These are phyloP conservation scores for Carex pumila DNA, from an alignment of 176 grass and related monocot species.

Conservation along the genomic window DNA sequence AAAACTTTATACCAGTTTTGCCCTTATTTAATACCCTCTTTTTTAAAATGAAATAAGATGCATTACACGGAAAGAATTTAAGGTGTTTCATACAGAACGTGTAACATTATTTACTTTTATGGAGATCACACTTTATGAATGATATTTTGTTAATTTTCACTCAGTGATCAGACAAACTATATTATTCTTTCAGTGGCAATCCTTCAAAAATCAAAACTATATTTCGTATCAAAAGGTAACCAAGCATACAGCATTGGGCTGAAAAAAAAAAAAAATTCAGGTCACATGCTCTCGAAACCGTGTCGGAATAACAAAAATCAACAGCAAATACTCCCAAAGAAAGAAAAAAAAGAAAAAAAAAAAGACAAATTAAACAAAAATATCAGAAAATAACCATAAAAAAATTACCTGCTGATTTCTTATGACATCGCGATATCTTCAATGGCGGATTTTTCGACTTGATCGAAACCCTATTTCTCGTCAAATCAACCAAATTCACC, in stretches of 20 bases:
- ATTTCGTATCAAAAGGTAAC: background rate
- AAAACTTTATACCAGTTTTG: too few species aligned
- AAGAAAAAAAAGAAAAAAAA: background rate
- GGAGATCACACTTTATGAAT: too few species aligned
- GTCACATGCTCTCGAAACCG: background rate
- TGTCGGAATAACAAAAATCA: background rate
- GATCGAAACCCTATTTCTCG: conserved; percentile 15
- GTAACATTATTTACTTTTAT: too few species aligned
- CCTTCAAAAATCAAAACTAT: background rate
- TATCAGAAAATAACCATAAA: background rate
- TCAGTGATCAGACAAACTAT: too few species aligned
- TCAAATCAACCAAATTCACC: conserved; percentile 16
- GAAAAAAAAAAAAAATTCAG: background rate
- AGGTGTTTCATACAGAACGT: too few species aligned
- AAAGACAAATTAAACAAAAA: background rate
- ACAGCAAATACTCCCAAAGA: background rate
- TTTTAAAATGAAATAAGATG: too few species aligned
- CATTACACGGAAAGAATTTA: too few species aligned
- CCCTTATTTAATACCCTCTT: too few species aligned
- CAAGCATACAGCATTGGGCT: background rate
- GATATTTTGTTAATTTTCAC: too few species aligned
- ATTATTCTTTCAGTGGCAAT: background rate
- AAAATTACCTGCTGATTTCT: conserved; percentile 20
- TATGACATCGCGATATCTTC: conserved; percentile 15
- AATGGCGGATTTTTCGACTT: conserved; percentile 7